These are phyloP conservation scores for Tylopilus rubrobrunneus DNA, from an alignment of 768 basidiomycete genomes.

Conservation along the genomic window DNA sequence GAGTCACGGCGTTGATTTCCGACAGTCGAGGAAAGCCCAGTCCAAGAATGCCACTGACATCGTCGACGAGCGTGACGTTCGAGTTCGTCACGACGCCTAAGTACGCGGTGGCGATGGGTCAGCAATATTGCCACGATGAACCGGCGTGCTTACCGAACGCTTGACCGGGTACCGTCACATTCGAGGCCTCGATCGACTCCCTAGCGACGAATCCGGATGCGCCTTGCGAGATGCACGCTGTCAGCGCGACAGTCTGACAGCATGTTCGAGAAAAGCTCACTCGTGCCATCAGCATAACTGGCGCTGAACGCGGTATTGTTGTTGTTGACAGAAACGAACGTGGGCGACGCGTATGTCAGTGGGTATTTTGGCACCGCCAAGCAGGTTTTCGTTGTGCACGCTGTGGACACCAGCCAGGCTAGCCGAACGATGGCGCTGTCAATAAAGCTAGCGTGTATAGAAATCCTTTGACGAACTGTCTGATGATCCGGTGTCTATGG, in stretches of 20 bases:
- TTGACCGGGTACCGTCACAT: constrained; percentile 57
- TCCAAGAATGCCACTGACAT: constrained; percentile 70
- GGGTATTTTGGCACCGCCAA: constrained; percentile 65
- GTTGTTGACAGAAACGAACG: constrained; percentile 56
- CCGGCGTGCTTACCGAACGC: constrained; percentile 52
- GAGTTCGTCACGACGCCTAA: constrained; percentile 58
- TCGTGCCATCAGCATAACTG: constrained; percentile 64
- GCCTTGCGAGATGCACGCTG: constrained; percentile 34
- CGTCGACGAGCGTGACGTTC: constrained; percentile 58
- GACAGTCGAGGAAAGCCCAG: constrained; percentile 76
- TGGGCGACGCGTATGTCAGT: constrained; percentile 58
- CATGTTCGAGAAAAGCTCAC: constrained; percentile 38
- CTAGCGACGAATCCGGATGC: constrained; percentile 68
- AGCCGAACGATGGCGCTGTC: constrained; percentile 29
- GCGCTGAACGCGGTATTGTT: constrained; percentile 60
- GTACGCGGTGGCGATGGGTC: not conserved
- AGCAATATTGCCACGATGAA: not conserved
- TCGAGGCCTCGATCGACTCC: constrained; percentile 59
- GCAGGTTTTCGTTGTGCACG: constrained; percentile 55
- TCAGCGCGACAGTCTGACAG: not conserved
- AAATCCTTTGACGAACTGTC: constrained; percentile 18
- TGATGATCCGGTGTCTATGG: constrained; percentile 68
- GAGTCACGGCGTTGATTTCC: constrained; percentile 41
- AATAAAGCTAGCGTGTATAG: not conserved
- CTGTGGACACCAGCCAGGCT: constrained; percentile 67